phyloP scores from a whole-genome alignment of 768 basidiomycete genomes.

The Tylopilus balloui region DNA sequence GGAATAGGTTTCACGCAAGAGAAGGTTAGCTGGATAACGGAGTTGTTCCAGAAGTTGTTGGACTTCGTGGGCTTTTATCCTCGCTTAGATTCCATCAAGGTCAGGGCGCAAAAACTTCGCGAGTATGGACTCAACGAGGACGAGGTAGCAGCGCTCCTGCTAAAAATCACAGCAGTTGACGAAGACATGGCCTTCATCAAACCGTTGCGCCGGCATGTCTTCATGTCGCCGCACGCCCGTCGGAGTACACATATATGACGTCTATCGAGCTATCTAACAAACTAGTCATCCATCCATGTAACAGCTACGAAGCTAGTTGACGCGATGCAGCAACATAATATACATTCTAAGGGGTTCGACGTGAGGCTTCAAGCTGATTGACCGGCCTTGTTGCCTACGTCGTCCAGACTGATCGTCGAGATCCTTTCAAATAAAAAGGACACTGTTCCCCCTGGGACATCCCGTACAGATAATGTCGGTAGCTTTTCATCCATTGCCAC shows the following conservation, averaged over 20 bases:
- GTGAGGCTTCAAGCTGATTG: constrained; percentile 1
- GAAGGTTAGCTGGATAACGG: constrained; percentile 22
- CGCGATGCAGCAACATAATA: not conserved
- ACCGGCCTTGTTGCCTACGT: not conserved
- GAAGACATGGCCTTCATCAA: constrained; percentile 15
- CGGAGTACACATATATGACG: constrained; percentile 8
- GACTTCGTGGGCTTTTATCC: constrained; percentile 21
- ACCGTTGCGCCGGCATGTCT: constrained; percentile 1
- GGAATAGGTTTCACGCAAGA: constrained; percentile 21
- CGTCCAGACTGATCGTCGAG: constrained; percentile 23
- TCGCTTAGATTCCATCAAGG: constrained; percentile 19
- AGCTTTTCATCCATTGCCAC: constrained; percentile 32
- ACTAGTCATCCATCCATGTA: constrained; percentile 4
- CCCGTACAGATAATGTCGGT: constrained; percentile 40
- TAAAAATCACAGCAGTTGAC: constrained; percentile 21
- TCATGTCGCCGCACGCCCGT: constrained; percentile 8
- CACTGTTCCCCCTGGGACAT: constrained; percentile 60
- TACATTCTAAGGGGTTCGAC: not conserved
- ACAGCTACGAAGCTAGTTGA: not conserved
- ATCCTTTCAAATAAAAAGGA: constrained; percentile 74
- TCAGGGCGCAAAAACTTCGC: constrained; percentile 23
- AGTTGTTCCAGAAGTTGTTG: constrained; percentile 21
- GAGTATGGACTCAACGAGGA: constrained; percentile 25
- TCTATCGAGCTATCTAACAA: constrained; percentile 1
- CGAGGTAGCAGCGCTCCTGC: constrained; percentile 18